Base-by-base conservation (phyloP, 2,329 filamentous ascomycete species). In the Ustulina deusta region DNA sequence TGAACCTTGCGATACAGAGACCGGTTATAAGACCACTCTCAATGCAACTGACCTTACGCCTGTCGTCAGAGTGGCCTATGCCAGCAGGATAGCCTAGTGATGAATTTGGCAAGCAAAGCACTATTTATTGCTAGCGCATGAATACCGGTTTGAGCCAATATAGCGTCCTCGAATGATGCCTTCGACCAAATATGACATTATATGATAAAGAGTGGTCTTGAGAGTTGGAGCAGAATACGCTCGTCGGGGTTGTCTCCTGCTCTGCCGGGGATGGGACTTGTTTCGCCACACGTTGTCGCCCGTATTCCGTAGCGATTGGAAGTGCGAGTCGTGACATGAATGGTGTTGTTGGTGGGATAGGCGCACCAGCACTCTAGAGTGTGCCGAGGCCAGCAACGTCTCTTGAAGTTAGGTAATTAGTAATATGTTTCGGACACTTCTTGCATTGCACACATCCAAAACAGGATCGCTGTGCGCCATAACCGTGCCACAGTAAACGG, bases 241-340 rank as follows among this genome's bases (percentile, higher is more conserved):
- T 42, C 38, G 38, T 17, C 6, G 6, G 11, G 38, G n/a, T n/a
- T 42, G n/a, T 7, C 17, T 27, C 10, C 20, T 25, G 9, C 13
- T 48, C n/a, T 3, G 25, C 5, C 25, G 3, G 48, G 15, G 5
- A 6, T 51, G 10, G n/a, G 17, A 15, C 27, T 44, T 10, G 22
- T 59, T 60, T 15, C 46, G 38, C 27, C n/a, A 38, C 15, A 20
- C 36, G 11, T 27, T 20, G n/a, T 29, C 10, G 38, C 22, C 32
- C 40, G 34, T 51, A 61, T 54, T 27, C 54, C 46, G 62, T 54
- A 55, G 54, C 15, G 17, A 34, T 22, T 15, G 20, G 29, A 38
- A n/a, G 42, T 36, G n/a, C 29, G 42, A 57, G 13, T 22, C 13
- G 36, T 46, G 6, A 10, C 52, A n/a, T 29, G 13, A 32, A 54